Conservation (phyloP, 495 filamentous ascomycete genomes). For the Penicillium malachiteum region DNA sequence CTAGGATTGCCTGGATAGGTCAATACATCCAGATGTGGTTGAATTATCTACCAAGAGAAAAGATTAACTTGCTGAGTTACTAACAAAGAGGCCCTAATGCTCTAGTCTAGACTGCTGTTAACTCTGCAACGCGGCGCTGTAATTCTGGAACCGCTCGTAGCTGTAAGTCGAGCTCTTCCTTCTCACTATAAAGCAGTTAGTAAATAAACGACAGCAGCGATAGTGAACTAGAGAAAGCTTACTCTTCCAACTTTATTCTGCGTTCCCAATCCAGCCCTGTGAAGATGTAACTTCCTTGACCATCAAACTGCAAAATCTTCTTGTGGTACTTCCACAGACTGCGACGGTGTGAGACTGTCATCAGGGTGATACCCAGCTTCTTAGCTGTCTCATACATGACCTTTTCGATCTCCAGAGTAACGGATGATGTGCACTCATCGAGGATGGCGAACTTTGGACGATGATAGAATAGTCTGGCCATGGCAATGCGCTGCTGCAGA, state of each 20-base stretch:
- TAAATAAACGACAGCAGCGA: not conserved
- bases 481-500: slow-evolving; percentile 94
- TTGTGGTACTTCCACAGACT: slow-evolving; percentile 96
- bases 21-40: too few relatives aligned
- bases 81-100: not conserved
- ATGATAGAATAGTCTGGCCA: slow-evolving; percentile 97
- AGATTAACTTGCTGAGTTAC: too few relatives aligned
- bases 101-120: slow-evolving; percentile 37
- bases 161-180: slow-evolving; percentile 86
- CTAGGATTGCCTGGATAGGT: too few relatives aligned
- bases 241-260: slow-evolving; percentile 84
- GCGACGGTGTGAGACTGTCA: slow-evolving; percentile 89
- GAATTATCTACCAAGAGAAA: too few relatives aligned
- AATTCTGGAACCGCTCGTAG: slow-evolving; percentile 83
- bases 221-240: slow-evolving; percentile 27
- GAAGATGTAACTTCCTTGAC: slow-evolving; percentile 87
- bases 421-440: slow-evolving; percentile 92
- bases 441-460: slow-evolving; percentile 85
- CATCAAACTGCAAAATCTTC: slow-evolving; percentile 94
- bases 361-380: slow-evolving; percentile 82
- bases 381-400: slow-evolving; percentile 98
- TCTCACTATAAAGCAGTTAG: slow-evolving; percentile 59
- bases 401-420: slow-evolving; percentile 90
- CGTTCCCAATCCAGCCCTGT: slow-evolving; percentile 86
- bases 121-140: slow-evolving; percentile 77